These are phyloP conservation scores for Rhodamnia argentea DNA, from an alignment of 345 rosid genomes.

Conservation along the genomic window DNA sequence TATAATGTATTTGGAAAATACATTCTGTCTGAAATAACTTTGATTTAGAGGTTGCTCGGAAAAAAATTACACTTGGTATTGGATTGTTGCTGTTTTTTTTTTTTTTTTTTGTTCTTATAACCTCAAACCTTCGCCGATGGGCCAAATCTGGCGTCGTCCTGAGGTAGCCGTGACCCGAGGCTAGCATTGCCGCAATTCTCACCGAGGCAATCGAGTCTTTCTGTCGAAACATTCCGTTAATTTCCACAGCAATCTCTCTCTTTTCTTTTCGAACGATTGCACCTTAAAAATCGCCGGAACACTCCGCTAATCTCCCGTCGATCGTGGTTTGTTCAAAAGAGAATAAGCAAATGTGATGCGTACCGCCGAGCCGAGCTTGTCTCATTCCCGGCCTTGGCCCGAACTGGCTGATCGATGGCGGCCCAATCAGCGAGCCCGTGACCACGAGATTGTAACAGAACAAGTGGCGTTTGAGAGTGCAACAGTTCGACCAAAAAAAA, in stretches of 20 bases:
- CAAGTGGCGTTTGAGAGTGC: neutral
- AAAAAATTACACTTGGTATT: neutral
- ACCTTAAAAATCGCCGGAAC: neutral
- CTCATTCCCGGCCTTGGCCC: neutral
- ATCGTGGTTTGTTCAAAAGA: neutral
- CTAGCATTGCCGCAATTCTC: neutral
- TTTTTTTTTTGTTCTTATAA: neutral
- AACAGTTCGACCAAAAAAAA: too few relatives aligned
- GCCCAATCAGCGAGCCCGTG: neutral
- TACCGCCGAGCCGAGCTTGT: neutral
- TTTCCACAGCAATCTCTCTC: neutral
- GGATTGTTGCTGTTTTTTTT: neutral
- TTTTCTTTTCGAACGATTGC: neutral
- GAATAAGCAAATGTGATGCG: neutral
- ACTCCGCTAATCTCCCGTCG: neutral
- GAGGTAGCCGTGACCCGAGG: neutral
- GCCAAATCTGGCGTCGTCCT: neutral
- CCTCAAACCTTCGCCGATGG: neutral
- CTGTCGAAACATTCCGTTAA: neutral
- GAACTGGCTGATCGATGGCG: neutral
- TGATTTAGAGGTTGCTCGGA: neutral
- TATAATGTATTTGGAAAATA: too few relatives aligned
- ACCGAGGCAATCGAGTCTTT: neutral
- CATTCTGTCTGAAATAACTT: neutral
- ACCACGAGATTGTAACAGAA: neutral